Conservation (phyloP, 257 asterid genomes). For the Linaria vulgaris region DNA sequence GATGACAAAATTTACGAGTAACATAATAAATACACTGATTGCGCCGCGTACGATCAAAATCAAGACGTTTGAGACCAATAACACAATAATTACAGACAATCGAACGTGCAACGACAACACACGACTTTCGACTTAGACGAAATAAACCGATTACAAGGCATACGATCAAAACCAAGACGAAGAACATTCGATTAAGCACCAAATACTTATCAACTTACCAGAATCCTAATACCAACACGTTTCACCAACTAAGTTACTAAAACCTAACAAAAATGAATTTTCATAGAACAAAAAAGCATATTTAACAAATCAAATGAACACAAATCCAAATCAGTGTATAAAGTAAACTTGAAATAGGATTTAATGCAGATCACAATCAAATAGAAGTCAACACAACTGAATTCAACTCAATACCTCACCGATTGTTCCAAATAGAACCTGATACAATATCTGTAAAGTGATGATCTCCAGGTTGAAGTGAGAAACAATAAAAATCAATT, state of each 20-base stretch:
- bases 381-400: constrained; percentile 42
- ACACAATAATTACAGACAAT: too few species aligned
- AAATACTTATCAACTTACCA: background rate
- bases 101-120: too few species aligned
- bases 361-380: constrained; percentile 32
- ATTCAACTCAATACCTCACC: constrained; percentile 32
- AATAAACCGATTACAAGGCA: too few species aligned
- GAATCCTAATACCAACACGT: background rate
- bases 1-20: constrained; percentile 15
- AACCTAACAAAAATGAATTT: constrained; percentile 10
- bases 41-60: too few species aligned
- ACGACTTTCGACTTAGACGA: too few species aligned
- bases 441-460: constrained; percentile 36
- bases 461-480: constrained; percentile 28
- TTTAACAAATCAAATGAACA: background rate
- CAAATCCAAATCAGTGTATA: background rate
- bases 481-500: constrained; percentile 18
- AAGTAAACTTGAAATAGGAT: background rate
- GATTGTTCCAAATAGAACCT: constrained; percentile 23
- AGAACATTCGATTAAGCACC: too few species aligned
- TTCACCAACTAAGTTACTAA: constrained; percentile 17
- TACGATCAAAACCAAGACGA: background rate
- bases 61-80: too few species aligned
- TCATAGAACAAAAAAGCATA: constrained; percentile 4
- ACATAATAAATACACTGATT: too few species aligned